Base-by-base conservation (phyloP, 208 protist species). In the Endotrypanum monterogeii region DNA sequence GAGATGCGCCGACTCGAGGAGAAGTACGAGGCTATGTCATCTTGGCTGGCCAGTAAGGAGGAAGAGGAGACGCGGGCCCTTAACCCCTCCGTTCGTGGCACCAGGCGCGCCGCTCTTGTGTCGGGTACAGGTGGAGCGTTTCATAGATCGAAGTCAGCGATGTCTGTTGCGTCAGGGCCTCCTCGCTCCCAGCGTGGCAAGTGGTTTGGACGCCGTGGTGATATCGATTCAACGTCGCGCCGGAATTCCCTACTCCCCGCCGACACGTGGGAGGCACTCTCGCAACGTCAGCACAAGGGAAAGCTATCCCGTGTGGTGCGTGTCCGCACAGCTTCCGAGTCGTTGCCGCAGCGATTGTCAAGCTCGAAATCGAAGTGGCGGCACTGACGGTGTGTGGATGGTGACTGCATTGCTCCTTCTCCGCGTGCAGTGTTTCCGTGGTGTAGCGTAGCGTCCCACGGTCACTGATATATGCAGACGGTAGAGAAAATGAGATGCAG, bases 1-100 rank as follows among this genome's bases (percentile, higher is more conserved):
- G 50, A 80, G 54, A 32, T 80, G 69, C 69, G 51, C 32, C 63
- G 46, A 9, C 55, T 80, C 3, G 70, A 80, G 32, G 56, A 71
- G 11, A 5, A 70, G 39, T 68, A 72, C 48, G 65, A 63, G 25
- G 30, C 35, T 0, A 50, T 80, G 9, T 73, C 68, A 9, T 67
- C 62, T 28, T 23, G 30, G 8, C n/a, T 71, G 28, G 54, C 37
- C 1, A 32, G 56, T 11, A n/a, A 1, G 37, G 44, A 57, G 9
- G 28, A 11, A 14, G 66, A 70, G 3, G 66, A 30, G 30, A 57
- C 32, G 50, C 66, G 41, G 67, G 5, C 54, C 20, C 52, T n/a
- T 11, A 37, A 12, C 7, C 48, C 11, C 16, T 44, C 4, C 8
- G 28, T 41, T 44, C 12, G 66, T 18, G 9, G 66, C 30, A 16